Conservation (phyloP, 169 alveolate genomes). For the Cryptosporidium sp. region DNA sequence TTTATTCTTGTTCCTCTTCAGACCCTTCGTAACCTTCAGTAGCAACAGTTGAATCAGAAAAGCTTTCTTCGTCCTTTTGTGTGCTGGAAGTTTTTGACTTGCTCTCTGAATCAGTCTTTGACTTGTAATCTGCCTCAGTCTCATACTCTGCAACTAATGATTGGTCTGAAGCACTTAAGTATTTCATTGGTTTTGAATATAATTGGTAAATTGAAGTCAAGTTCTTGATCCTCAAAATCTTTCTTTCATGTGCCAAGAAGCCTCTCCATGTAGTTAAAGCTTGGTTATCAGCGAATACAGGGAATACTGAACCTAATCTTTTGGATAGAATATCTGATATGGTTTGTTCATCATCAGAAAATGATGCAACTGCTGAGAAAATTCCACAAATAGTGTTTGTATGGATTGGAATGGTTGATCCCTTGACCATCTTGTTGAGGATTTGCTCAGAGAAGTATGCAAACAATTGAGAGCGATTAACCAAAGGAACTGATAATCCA, state of each 20-base stretch:
- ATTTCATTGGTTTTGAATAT: conserved; percentile 36
- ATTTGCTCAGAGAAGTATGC: conserved; percentile 48
- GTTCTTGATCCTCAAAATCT: conserved; percentile 13
- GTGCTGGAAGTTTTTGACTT: neutral
- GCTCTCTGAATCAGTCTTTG: no score
- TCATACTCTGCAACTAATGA: conserved; percentile 18
- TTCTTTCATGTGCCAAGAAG: conserved; percentile 28
- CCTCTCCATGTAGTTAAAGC: conserved; percentile 30
- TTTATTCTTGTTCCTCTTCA: conserved; percentile 18
- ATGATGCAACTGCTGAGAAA: conserved; percentile 1
- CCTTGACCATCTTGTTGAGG: conserved; percentile 42
- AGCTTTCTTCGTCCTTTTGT: neutral
- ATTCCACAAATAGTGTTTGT: conserved; percentile 55
- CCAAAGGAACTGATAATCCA: conserved; percentile 48
- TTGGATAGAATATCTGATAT: neutral
- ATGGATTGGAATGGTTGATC: conserved; percentile 35
- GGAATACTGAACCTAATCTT: conserved; percentile 46
- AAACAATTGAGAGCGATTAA: conserved; percentile 64
- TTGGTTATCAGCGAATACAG: conserved; percentile 40
- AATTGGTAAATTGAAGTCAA: conserved; percentile 8
- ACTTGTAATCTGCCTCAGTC: neutral
- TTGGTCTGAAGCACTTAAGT: conserved; percentile 48
- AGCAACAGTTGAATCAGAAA: conserved; percentile 6
- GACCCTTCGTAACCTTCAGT: conserved; percentile 25
- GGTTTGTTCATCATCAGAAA: conserved; percentile 21